Evolutionary conservation across 805 yeast genomes (phyloP), one percentile per base, ranked within the genome.

Genomic region (Pichia kluyveri): DNA sequence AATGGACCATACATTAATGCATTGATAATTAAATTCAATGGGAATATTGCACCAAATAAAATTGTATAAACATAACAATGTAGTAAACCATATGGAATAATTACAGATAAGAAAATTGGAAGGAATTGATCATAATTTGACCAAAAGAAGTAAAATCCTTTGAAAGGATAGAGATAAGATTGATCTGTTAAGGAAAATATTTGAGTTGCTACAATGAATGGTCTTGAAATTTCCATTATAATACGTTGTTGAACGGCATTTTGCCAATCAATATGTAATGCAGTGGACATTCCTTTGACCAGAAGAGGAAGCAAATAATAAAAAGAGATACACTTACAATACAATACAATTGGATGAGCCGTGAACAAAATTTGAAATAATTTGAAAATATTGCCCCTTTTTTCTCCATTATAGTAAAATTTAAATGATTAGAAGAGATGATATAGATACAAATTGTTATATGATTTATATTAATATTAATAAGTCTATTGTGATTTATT

Each of bases 81-180:
- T 17, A 60, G 45, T 6, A 58, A 40, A 32, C 58, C 34, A 17
- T 56, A 50, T 2, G 64, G 60, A 11, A 60, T 58, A 17, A 60
- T 7, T 38, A 61, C 40, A 2, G 60, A 54, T 14, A 59, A 26
- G 30, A 55, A 57, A 4, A 60, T 27, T 12, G 66, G 66, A 56
- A 61, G 56, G n/a, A 62, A 40, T 18, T 48, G 52, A 6, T 58
- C 56, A 38, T 44, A 44, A 41, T 59, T 53, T 36, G 52, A 50
- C 28, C 56, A 51, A 45, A 62, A 62, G 37, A 60, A 60, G 4
- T 38, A 15, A 4, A 63, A 44, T 1, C 67, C 68, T 46, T 56
- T 53, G 9, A 59, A 18, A 5, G 66, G 65, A 38, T 56, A 60
- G 3, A 51, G 27, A 9, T 47, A 46, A 2, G 61, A 51, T 1